Evolutionary conservation across 495 filamentous ascomycete species (phyloP).

Genomic region (Neurospora intermedia): DNA sequence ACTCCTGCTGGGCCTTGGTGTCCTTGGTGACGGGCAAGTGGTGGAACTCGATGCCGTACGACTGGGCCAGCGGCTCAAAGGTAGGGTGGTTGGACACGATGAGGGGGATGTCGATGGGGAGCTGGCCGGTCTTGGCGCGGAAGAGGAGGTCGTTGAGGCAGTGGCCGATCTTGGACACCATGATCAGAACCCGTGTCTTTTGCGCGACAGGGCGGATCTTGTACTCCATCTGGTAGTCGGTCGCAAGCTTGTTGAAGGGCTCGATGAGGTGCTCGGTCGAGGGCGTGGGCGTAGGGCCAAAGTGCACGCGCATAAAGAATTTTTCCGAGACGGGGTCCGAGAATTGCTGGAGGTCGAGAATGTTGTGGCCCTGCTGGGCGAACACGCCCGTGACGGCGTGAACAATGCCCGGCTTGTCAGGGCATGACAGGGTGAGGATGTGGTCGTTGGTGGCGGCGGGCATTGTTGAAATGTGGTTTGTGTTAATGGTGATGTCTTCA

Average conservation of each 20-base stretch:
- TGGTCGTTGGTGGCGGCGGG: conserved; percentile 34
- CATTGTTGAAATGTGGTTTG: conserved; percentile 8
- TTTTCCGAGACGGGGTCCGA: conserved; percentile 51
- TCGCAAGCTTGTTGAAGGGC: conserved; percentile 44
- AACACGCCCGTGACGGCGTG: conserved; percentile 65
- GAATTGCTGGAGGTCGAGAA: conserved; percentile 65
- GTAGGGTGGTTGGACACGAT: conserved; percentile 68
- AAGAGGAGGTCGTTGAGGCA: conserved; percentile 74
- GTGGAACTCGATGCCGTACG: conserved; percentile 60
- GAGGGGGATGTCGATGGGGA: conserved; percentile 57
- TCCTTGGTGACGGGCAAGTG: conserved; percentile 62
- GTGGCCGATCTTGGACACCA: conserved; percentile 74
- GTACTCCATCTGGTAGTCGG: conserved; percentile 50
- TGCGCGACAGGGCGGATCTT: conserved; percentile 47
- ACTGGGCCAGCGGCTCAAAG: conserved; percentile 52
- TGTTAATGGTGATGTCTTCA: too few species aligned
- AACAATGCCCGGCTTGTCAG: conserved; percentile 65
- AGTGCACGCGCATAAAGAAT: conserved; percentile 74
- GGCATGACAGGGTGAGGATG: conserved; percentile 65
- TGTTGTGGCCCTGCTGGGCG: conserved; percentile 55
- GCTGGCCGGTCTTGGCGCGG: conserved; percentile 50
- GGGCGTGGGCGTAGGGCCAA: conserved; percentile 36
- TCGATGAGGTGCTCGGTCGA: conserved; percentile 34
- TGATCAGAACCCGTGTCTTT: conserved; percentile 63
- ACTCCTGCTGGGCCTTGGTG: conserved; percentile 59